Conservation (phyloP, 352 stramenopile species). For the Globisporangium recalcitrans region DNA sequence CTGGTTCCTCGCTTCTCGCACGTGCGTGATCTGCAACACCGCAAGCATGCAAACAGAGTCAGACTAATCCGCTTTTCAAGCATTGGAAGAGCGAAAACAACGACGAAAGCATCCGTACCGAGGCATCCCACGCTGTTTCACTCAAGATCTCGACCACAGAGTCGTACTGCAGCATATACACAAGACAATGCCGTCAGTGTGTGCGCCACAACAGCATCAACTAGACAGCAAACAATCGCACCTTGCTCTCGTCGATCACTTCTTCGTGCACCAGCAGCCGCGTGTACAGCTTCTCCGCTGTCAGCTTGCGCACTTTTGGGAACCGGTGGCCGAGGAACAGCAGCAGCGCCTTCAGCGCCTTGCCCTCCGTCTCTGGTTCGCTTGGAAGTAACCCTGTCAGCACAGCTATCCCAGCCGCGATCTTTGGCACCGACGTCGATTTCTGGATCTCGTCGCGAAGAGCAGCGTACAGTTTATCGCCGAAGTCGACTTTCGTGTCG, state of each 20-base stretch:
- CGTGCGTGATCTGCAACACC: constrained; percentile 36
- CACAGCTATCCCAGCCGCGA: constrained; percentile 62
- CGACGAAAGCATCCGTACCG: constrained; percentile 28
- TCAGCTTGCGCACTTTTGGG: constrained; percentile 79
- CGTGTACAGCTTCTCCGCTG: constrained; percentile 81
- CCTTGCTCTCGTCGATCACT: constrained; percentile 58
- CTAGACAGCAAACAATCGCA: no score
- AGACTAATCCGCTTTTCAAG: neutral
- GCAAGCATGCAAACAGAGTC: neutral
- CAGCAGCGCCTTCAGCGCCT: constrained; percentile 60
- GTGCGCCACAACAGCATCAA: no score
- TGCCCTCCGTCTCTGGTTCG: constrained; percentile 43
- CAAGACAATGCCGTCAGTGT: constrained; percentile 2
- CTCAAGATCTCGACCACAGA: constrained; percentile 71
- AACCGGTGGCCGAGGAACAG: constrained; percentile 83
- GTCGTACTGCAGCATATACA: constrained; percentile 43
- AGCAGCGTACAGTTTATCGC: constrained; percentile 47
- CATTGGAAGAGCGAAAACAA: neutral
- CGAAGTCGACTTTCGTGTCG: constrained; percentile 37
- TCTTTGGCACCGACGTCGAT: constrained; percentile 53
- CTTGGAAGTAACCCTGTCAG: constrained; percentile 70
- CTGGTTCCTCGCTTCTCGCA: constrained; percentile 49
- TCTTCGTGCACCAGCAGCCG: constrained; percentile 72
- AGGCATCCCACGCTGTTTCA: constrained; percentile 74
- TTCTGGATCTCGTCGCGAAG: constrained; percentile 70